These are phyloP conservation scores for Botrytis medusae DNA, from an alignment of 2,329 filamentous ascomycete species.

Conservation along the genomic window DNA sequence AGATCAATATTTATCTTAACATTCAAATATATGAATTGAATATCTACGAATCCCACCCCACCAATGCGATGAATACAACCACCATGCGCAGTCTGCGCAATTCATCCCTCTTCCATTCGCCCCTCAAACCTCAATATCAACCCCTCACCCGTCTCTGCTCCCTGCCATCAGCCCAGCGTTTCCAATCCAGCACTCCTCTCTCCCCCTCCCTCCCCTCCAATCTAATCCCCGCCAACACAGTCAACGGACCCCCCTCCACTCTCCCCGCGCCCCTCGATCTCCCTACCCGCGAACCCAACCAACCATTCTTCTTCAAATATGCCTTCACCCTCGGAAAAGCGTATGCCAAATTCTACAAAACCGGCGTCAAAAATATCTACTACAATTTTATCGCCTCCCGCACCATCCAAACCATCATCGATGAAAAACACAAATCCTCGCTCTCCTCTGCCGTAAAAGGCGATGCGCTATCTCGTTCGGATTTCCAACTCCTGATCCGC, in stretches of 20 bases:
- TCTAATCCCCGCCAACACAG: slow-evolving; percentile 21
- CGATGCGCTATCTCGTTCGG: slow-evolving; percentile 55
- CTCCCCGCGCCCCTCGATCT: slow-evolving; percentile 68
- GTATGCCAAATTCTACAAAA: slow-evolving; percentile 85
- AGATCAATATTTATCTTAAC: background rate
- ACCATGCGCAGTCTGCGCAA: slow-evolving; percentile 35
- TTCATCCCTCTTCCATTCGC: slow-evolving; percentile 25
- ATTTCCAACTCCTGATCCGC: slow-evolving; percentile 69
- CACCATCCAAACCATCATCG: slow-evolving; percentile 49
- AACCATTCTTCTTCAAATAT: slow-evolving; percentile 44
- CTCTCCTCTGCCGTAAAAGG: slow-evolving; percentile 39
- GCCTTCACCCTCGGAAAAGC: slow-evolving; percentile 57
- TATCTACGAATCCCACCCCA: background rate
- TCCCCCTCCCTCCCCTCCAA: background rate
- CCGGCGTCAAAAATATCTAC: slow-evolving; percentile 73
- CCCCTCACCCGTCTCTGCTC: slow-evolving; percentile 39
- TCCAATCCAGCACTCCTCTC: slow-evolving; percentile 42
- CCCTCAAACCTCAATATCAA: slow-evolving; percentile 41
- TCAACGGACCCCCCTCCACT: slow-evolving; percentile 74
- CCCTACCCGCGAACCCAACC: slow-evolving; percentile 52
- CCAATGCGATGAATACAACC: slow-evolving; percentile 34
- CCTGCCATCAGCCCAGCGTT: slow-evolving; percentile 40
- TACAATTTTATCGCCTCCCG: slow-evolving; percentile 56
- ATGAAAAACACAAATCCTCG: slow-evolving; percentile 42
- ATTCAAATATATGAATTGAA: background rate